Conservation (phyloP, 2,329 filamentous ascomycete species). For the Alternaria hordeiaustralica region DNA sequence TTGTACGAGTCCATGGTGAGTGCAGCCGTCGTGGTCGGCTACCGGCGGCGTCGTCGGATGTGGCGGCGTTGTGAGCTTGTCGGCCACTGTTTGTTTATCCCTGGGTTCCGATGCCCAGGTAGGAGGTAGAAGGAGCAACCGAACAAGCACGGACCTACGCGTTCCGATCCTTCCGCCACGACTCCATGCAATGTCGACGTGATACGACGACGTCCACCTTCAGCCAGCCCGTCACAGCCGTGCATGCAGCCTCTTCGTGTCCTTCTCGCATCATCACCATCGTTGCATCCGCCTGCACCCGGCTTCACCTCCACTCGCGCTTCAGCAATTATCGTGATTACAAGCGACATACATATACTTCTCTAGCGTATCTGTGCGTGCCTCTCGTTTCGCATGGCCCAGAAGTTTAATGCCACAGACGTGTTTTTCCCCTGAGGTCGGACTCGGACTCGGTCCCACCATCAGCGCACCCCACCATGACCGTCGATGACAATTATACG, state of each 20-base stretch:
- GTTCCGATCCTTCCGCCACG: not conserved
- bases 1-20: conserved; percentile 55
- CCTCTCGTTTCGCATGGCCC: not conserved
- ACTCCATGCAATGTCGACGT: not conserved
- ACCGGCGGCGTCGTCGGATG: conserved; percentile 11
- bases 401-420: not conserved
- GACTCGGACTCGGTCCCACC: not conserved
- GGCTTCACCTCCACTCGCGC: not conserved
- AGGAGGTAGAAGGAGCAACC: conserved; percentile 17
- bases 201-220: not conserved
- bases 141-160: conserved; percentile 1
- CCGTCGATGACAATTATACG: not conserved
- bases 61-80: conserved; percentile 4
- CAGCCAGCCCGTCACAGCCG: not conserved
- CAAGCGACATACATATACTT: not conserved
- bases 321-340: not conserved
- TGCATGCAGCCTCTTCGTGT: not conserved
- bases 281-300: not conserved
- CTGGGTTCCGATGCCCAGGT: conserved; percentile 7
- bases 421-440: not conserved
- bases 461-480: not conserved
- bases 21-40: conserved; percentile 33
- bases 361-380: not conserved
- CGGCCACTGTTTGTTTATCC: conserved; percentile 22
- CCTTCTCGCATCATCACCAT: not conserved